A percentile compares a stretch with the other conserved stretches of the same genome.
These are phyloP conservation scores for Stephanodiscus triporus DNA, from an alignment of 108 stramenopile genomes.

Conservation along the genomic window DNA sequence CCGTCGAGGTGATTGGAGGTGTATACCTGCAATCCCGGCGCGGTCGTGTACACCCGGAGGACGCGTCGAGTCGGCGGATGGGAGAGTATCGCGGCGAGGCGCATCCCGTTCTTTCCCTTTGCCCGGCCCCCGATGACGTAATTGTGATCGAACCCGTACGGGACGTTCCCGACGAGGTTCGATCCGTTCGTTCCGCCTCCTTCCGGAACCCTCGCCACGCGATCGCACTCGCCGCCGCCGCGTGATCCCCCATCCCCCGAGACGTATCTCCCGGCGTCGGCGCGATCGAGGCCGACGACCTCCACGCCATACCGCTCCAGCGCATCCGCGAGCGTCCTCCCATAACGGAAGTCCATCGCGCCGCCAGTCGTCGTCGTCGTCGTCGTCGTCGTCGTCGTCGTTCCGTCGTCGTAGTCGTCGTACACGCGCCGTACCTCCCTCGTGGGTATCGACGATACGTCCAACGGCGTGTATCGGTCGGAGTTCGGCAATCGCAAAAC, in stretches of 20 bases:
- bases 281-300: constrained; percentile 28
- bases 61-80: constrained; percentile 47
- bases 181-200: constrained; percentile 7
- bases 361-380: constrained; percentile 1
- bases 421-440: constrained; percentile 55
- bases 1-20: constrained; percentile 79
- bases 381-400: constrained; percentile 11
- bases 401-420: too few species aligned
- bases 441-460: constrained; percentile 70
- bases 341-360: constrained; percentile 62
- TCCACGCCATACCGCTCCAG: constrained; percentile 45
- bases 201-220: constrained; percentile 23
- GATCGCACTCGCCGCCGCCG: background rate
- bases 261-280: constrained; percentile 30
- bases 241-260: background rate
- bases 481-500: constrained; percentile 56
- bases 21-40: constrained; percentile 90
- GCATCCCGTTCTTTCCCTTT: constrained; percentile 15
- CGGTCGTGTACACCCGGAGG: constrained; percentile 61
- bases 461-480: constrained; percentile 69
- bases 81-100: constrained; percentile 31
- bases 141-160: constrained; percentile 88
- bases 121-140: constrained; percentile 53
- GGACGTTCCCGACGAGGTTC: constrained; percentile 22
- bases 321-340: constrained; percentile 51